These are phyloP conservation scores for Penicillium sp. DNA, from an alignment of 2,329 filamentous ascomycete species.

Conservation along the genomic window DNA sequence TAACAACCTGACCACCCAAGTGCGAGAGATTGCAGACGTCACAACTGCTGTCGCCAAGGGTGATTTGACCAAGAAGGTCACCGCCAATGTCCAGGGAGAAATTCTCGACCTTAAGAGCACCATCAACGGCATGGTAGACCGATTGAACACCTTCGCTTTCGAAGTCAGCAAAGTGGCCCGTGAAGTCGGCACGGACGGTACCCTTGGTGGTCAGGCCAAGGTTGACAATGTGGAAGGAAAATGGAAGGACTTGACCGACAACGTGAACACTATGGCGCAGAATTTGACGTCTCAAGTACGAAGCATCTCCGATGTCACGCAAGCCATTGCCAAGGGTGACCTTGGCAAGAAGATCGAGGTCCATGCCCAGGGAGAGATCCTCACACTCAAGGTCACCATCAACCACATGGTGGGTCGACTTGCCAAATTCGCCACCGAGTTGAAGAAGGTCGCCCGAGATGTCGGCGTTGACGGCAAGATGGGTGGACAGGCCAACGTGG, in stretches of 20 bases:
- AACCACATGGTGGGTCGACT: conserved; percentile 98
- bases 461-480: conserved; percentile 98
- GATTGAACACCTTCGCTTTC: conserved; percentile 64
- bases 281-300: conserved; percentile 71
- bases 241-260: conserved; percentile 67
- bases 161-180: conserved; percentile 67
- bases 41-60: conserved; percentile 93
- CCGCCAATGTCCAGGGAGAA: conserved; percentile 89
- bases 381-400: conserved; percentile 92
- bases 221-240: conserved; percentile 67
- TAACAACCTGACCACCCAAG: conserved; percentile 95
- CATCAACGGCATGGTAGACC: conserved; percentile 69
- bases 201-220: conserved; percentile 64
- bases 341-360: conserved; percentile 96
- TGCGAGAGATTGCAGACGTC: conserved; percentile 95
- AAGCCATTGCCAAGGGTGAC: conserved; percentile 92
- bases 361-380: conserved; percentile 90
- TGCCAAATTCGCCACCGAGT: conserved; percentile 93
- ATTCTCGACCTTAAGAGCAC: conserved; percentile 95
- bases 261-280: conserved; percentile 68
- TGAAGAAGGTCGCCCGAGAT: conserved; percentile 93
- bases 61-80: conserved; percentile 94
- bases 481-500: conserved; percentile 94
- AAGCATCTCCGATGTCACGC: conserved; percentile 90
- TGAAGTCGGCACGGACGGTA: conserved; percentile 66